These are phyloP conservation scores for Thielaviopsis euricoi DNA, from an alignment of 2,329 filamentous ascomycete genomes.

Conservation along the genomic window DNA sequence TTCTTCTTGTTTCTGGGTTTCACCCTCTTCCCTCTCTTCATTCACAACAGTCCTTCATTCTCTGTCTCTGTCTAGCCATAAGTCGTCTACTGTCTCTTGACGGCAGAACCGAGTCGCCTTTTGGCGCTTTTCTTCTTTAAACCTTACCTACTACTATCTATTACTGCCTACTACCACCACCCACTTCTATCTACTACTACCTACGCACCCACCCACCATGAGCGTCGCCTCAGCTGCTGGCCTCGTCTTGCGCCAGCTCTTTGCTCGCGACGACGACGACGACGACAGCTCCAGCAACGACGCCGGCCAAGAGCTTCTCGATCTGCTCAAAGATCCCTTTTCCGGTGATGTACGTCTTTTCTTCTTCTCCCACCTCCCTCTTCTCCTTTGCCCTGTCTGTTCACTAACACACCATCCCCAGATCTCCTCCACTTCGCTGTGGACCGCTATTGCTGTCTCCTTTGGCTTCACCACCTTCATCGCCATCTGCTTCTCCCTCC, in stretches of 20 bases:
- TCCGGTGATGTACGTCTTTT: slow-evolving; percentile 25
- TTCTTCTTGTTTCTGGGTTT: no score
- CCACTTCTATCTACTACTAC: slow-evolving; percentile 4
- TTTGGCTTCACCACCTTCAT: slow-evolving; percentile 58
- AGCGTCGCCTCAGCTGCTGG: not conserved
- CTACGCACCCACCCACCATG: slow-evolving; percentile 10
- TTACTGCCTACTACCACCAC: slow-evolving; percentile 13
- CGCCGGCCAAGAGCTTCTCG: slow-evolving; percentile 27
- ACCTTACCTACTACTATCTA: not conserved
- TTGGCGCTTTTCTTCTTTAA: not conserved
- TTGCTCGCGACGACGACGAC: not conserved
- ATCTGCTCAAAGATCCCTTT: slow-evolving; percentile 35
- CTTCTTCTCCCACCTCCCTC: not conserved
- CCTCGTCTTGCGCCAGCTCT: not conserved
- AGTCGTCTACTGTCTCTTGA: not conserved
- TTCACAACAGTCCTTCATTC: not conserved
- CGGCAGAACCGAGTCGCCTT: not conserved
- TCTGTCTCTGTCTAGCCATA: no score
- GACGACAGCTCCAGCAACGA: slow-evolving; percentile 14
- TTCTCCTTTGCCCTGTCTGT: not conserved
- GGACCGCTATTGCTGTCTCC: slow-evolving; percentile 66
- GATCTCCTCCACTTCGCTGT: slow-evolving; percentile 38
- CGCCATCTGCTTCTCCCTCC: slow-evolving; percentile 66
- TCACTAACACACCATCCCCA: slow-evolving; percentile 7
- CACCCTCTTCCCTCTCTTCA: no score